Evolutionary conservation across 257 asterid genomes (phyloP).

Genomic region (Henckelia pumila): DNA sequence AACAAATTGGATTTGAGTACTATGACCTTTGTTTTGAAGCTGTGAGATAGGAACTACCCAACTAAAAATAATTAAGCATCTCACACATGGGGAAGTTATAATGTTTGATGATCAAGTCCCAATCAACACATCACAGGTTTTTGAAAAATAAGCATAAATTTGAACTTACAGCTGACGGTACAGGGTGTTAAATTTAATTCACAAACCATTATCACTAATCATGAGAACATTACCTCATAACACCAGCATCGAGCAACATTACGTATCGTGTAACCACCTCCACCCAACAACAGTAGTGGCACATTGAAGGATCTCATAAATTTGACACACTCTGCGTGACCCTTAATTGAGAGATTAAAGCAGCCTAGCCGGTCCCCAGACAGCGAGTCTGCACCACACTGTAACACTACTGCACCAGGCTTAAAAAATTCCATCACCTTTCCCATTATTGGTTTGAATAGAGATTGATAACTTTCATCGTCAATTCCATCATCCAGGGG

Average conservation of each 20-base stretch:
- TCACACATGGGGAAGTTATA: background rate
- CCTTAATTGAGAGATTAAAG: constrained; percentile 62
- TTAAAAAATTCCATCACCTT: constrained; percentile 59
- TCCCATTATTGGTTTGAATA: constrained; percentile 58
- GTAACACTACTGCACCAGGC: constrained; percentile 66
- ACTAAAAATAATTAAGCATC: background rate
- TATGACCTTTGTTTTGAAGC: background rate
- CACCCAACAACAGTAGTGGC: constrained; percentile 58
- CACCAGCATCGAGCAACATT: constrained; percentile 76
- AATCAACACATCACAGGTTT: constrained; percentile 7
- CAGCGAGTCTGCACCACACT: constrained; percentile 64
- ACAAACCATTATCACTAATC: constrained; percentile 8
- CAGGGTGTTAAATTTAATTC: constrained; percentile 6
- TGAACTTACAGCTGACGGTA: constrained; percentile 11
- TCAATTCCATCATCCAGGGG: constrained; percentile 67
- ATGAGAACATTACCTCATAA: constrained; percentile 41
- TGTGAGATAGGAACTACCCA: constrained; percentile 1
- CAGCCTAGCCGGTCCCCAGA: constrained; percentile 69
- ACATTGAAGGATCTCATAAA: constrained; percentile 64
- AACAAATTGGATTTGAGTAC: background rate
- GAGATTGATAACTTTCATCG: constrained; percentile 60
- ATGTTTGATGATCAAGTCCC: background rate
- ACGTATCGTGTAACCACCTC: constrained; percentile 69
- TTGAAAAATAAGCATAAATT: constrained; percentile 16
- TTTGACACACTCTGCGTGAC: constrained; percentile 62